Percentiles rank a stretch among this genome's conserved stretches.
Conservation (phyloP, 2,329 filamentous ascomycete species). For the Trichoderma pleuroti region DNA sequence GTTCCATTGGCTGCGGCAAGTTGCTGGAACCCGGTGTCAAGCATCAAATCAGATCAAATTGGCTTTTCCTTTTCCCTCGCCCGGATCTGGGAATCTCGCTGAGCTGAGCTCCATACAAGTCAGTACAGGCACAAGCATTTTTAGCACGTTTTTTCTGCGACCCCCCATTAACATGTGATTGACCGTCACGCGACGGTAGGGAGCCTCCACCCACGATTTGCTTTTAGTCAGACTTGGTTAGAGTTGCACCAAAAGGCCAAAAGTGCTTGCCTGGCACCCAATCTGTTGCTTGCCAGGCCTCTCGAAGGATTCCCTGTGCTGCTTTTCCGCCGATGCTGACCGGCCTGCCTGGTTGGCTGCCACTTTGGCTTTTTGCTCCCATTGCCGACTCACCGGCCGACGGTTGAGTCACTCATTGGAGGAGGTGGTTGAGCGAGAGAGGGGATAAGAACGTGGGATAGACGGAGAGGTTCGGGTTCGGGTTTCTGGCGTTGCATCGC, state of each 20-base stretch:
- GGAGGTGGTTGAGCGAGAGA: not conserved
- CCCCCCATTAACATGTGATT: conserved; percentile 17
- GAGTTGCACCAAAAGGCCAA: not conserved
- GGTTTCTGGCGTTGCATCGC: not conserved
- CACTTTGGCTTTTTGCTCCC: conserved; percentile 3
- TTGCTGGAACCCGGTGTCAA: conserved; percentile 1
- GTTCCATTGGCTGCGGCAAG: conserved; percentile 11
- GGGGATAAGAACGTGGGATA: not conserved
- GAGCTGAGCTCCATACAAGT: not conserved
- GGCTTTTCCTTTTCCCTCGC: not conserved
- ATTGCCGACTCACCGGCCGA: conserved; percentile 5
- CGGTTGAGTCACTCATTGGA: conserved; percentile 9
- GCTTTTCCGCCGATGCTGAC: conserved; percentile 14
- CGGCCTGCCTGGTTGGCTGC: conserved; percentile 13
- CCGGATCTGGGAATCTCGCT: not conserved
- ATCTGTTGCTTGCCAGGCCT: not conserved
- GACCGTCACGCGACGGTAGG: conserved; percentile 8
- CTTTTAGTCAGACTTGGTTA: not conserved
- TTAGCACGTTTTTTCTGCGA: not conserved
- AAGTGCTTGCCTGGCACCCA: not conserved
- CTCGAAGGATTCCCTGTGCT: not conserved
- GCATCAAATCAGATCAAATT: not conserved
- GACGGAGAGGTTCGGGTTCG: not conserved
- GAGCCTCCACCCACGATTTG: not conserved
- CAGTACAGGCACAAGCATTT: not conserved